Evolutionary conservation across 108 stramenopile genomes (phyloP).

Genomic region (Pseudonitzschia multiseries): DNA sequence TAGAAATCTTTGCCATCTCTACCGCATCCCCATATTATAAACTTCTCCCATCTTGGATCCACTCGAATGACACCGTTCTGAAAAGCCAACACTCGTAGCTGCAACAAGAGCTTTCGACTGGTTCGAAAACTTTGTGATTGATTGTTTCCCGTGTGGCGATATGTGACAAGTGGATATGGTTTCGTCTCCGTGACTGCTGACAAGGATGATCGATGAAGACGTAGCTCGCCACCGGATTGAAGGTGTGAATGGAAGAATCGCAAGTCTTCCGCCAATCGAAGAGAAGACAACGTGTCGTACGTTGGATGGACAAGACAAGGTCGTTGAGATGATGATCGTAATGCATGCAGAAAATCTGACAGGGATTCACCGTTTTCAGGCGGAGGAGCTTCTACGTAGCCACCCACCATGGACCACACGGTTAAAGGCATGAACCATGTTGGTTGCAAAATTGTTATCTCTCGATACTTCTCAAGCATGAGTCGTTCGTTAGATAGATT

Average conservation of each 20-base stretch:
- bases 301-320: constrained; percentile 44
- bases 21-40: constrained; percentile 87
- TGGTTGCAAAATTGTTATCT: constrained; percentile 88
- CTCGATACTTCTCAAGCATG: constrained; percentile 77
- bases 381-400: constrained; percentile 65
- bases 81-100: constrained; percentile 72
- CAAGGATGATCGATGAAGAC: constrained; percentile 39
- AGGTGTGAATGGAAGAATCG: constrained; percentile 88
- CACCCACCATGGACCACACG: constrained; percentile 65
- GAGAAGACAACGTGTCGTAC: constrained; percentile 36
- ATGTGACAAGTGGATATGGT: constrained; percentile 65
- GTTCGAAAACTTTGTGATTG: constrained; percentile 79
- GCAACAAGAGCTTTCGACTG: constrained; percentile 72
- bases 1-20: constrained; percentile 90
- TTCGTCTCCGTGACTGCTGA: constrained; percentile 14
- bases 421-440: constrained; percentile 75
- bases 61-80: constrained; percentile 50
- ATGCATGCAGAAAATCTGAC: not conserved
- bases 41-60: constrained; percentile 31
- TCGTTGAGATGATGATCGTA: not conserved
- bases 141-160: constrained; percentile 66
- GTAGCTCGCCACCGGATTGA: constrained; percentile 42
- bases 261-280: constrained; percentile 86
- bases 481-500: constrained; percentile 68
- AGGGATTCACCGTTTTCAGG: not conserved